Evolutionary conservation across 805 yeast species (phyloP).

Genomic region (Myxozyma neotropica): DNA sequence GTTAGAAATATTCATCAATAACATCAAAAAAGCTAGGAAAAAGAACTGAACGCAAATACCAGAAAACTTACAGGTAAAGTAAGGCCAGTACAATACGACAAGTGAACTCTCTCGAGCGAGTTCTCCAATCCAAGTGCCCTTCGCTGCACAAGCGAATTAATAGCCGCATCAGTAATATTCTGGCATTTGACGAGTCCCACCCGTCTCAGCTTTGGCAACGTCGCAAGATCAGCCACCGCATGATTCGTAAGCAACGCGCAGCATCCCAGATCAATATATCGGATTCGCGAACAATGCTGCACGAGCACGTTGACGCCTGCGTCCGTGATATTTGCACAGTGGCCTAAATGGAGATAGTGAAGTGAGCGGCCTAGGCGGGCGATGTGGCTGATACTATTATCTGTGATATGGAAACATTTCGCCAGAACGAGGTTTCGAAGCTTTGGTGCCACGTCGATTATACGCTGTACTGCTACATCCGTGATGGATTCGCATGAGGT

Average conservation of each 20-base stretch:
- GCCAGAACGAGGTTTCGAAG: conserved; percentile 85
- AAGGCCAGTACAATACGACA: conserved; percentile 84
- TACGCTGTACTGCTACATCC: conserved; percentile 71
- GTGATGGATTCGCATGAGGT: conserved; percentile 81
- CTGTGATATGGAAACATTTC: conserved; percentile 85
- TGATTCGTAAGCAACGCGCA: conserved; percentile 86
- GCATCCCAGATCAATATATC: conserved; percentile 93
- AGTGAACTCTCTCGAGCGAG: conserved; percentile 87
- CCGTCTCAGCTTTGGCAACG: conserved; percentile 77
- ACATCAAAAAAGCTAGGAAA: background rate
- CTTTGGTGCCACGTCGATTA: conserved; percentile 78
- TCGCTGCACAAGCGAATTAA: conserved; percentile 62
- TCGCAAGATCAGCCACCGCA: conserved; percentile 74
- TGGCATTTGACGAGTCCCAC: conserved; percentile 92
- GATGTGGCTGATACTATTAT: conserved; percentile 70
- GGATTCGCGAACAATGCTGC: conserved; percentile 77
- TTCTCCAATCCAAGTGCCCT: conserved; percentile 65
- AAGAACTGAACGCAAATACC: background rate
- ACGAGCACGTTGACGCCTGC: conserved; percentile 77
- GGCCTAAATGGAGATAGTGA: conserved; percentile 91
- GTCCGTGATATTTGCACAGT: conserved; percentile 88
- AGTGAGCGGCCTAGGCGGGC: conserved; percentile 74
- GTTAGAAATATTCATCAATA: background rate
- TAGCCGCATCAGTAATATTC: conserved; percentile 82
- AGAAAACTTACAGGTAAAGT: conserved; percentile 52